Conservation (phyloP, 2,329 filamentous ascomycete genomes). For the Neopestalotiopsis rosae region DNA sequence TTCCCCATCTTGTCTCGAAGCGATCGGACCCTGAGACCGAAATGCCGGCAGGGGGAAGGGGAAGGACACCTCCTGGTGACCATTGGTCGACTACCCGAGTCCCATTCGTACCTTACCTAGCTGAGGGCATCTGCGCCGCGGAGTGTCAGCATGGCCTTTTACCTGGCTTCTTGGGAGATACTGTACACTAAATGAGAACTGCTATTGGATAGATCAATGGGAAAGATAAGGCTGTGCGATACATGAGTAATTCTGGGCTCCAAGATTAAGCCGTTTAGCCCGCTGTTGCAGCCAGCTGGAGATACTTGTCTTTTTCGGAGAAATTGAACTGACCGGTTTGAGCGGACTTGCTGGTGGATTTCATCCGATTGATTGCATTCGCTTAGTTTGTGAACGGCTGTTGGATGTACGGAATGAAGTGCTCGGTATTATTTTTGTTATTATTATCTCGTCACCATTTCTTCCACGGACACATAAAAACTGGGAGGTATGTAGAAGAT, state of each 20-base stretch:
- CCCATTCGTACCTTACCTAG: neutral
- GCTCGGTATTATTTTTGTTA: no score
- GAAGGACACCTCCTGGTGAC: neutral
- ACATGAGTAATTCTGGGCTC: neutral
- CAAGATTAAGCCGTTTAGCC: neutral
- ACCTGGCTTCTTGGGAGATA: neutral
- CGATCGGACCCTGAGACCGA: constrained; percentile 12
- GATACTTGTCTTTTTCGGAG: neutral
- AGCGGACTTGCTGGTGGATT: neutral
- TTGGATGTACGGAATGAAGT: no score
- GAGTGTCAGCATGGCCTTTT: neutral
- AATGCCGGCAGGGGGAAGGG: constrained; percentile 11
- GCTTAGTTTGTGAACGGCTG: no score
- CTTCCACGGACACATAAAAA: no score
- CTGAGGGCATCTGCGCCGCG: neutral
- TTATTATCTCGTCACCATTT: no score
- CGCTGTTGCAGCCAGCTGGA: neutral
- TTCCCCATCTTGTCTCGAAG: neutral
- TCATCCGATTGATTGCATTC: no score
- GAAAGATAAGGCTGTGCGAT: neutral
- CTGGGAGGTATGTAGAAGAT: no score
- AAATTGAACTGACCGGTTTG: neutral
- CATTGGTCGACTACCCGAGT: neutral
- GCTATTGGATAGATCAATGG: neutral
- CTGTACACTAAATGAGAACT: neutral